Evolutionary conservation across 768 basidiomycete genomes (phyloP).

Genomic region (Russula olivacea): DNA sequence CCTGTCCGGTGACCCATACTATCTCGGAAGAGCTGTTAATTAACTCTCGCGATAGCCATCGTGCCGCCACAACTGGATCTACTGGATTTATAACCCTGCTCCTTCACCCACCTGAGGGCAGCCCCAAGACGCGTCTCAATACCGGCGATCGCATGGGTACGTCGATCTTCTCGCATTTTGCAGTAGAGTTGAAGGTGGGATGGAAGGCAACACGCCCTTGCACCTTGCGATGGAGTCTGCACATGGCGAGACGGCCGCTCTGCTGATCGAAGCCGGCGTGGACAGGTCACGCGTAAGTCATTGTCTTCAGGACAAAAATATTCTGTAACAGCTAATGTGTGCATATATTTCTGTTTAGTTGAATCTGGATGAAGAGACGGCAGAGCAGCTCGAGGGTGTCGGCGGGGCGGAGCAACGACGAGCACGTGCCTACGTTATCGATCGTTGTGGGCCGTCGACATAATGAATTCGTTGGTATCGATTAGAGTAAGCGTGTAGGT

Average conservation of each 20-base stretch:
- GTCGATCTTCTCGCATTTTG: constrained; percentile 21
- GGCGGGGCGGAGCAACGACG: constrained; percentile 84
- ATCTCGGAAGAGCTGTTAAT: not conserved
- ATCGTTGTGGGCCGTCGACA: constrained; percentile 49
- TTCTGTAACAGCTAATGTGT: not conserved
- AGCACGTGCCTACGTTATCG: constrained; percentile 69
- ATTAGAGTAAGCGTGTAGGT: not conserved
- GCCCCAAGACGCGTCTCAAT: constrained; percentile 77
- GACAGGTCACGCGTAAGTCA: constrained; percentile 78
- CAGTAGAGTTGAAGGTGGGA: constrained; percentile 1
- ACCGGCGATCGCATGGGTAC: constrained; percentile 74
- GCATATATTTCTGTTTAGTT: constrained; percentile 42
- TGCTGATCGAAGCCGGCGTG: constrained; percentile 92
- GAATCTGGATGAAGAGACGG: constrained; percentile 79
- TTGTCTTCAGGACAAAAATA: constrained; percentile 11
- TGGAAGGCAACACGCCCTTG: constrained; percentile 84
- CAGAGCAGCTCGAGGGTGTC: constrained; percentile 86
- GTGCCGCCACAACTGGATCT: constrained; percentile 94
- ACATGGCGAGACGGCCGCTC: constrained; percentile 84
- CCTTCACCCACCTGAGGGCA: constrained; percentile 73
- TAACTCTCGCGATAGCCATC: constrained; percentile 53
- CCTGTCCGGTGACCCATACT: constrained; percentile 47
- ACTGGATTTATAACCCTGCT: constrained; percentile 82
- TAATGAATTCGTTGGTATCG: not conserved
- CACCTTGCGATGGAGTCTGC: constrained; percentile 98